Evolutionary conservation across 1,139 yeast species (phyloP).

Genomic region (Taphrina deformans): DNA sequence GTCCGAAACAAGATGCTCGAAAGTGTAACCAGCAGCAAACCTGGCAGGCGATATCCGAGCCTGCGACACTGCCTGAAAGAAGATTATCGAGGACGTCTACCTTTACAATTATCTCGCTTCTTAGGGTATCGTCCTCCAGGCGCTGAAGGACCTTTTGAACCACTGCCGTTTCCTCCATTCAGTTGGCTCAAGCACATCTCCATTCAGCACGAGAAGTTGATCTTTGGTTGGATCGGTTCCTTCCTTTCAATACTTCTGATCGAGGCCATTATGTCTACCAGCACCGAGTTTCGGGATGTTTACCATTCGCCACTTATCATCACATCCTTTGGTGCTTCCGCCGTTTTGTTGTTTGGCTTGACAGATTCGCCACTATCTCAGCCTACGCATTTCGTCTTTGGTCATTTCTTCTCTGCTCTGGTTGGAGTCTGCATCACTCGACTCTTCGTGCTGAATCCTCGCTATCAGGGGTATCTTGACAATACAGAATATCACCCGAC

Average conservation of each 20-base stretch:
- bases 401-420: neutral
- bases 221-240: neutral
- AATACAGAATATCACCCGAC: neutral
- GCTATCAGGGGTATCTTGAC: neutral
- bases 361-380: neutral
- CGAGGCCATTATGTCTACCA: conserved; percentile 1
- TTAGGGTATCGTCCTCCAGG: neutral
- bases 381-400: neutral
- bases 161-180: neutral
- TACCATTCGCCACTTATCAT: neutral
- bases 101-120: neutral
- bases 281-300: neutral
- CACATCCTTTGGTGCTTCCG: conserved; percentile 3
- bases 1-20: neutral
- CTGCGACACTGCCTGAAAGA: neutral
- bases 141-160: neutral
- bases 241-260: neutral
- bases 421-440: conserved; percentile 4
- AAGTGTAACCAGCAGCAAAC: neutral
- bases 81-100: conserved; percentile 1
- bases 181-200: conserved; percentile 8
- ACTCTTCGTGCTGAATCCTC: neutral
- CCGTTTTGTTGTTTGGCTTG: neutral
- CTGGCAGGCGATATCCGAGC: neutral
- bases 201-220: neutral